Evolutionary conservation across 331 rosid species (phyloP).

Genomic region (Cydonia oblonga): DNA sequence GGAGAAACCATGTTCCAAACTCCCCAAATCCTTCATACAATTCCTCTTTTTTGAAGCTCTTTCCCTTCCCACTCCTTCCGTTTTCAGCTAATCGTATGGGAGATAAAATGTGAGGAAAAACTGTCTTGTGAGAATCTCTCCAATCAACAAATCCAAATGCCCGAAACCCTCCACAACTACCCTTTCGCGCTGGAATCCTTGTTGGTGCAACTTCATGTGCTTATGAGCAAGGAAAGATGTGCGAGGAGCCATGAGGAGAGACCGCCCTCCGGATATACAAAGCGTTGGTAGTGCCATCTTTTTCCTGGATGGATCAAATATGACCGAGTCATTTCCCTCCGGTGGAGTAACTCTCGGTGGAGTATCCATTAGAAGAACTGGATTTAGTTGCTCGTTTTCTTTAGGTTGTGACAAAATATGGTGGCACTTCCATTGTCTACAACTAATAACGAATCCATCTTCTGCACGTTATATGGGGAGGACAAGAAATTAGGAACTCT

Average conservation of each 20-base stretch:
- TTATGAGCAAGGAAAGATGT: conserved; percentile 28
- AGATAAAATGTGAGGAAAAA: conserved; percentile 21
- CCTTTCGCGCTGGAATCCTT: conserved; percentile 14
- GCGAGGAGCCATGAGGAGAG: conserved; percentile 14
- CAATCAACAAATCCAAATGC: conserved; percentile 28
- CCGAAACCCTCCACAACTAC: conserved; percentile 29
- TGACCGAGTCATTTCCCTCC: conserved; percentile 18
- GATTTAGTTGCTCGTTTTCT: conserved; percentile 7
- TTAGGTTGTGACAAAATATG: background rate
- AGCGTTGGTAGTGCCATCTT: conserved; percentile 19
- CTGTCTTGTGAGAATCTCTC: conserved; percentile 21
- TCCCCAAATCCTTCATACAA: conserved; percentile 10
- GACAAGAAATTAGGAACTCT: background rate
- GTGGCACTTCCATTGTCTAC: conserved; percentile 13
- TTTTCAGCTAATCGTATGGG: conserved; percentile 15
- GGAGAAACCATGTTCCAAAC: conserved; percentile 23
- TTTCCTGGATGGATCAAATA: conserved; percentile 21
- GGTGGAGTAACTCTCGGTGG: conserved; percentile 22
- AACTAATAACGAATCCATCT: conserved; percentile 19
- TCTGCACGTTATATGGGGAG: conserved; percentile 8
- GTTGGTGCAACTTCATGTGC: conserved; percentile 28
- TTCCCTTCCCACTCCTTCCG: background rate
- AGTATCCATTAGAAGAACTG: conserved; percentile 27
- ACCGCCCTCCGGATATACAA: conserved; percentile 19
- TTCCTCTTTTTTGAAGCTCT: conserved; percentile 6